These are phyloP conservation scores for Cryptosporidium sp. DNA, from an alignment of 169 alveolate species.

Conservation along the genomic window DNA sequence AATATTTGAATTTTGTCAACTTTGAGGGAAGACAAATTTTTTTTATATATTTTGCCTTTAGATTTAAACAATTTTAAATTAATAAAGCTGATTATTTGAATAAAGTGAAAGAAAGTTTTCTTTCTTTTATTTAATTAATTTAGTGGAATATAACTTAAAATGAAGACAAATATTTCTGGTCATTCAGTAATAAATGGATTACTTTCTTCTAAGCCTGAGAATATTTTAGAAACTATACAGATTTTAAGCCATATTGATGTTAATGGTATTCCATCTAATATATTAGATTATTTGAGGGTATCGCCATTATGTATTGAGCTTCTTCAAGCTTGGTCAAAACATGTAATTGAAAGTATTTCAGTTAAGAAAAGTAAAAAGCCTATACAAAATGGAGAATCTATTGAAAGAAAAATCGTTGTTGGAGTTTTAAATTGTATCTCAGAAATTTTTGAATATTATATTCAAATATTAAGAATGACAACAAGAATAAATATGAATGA, in stretches of 20 bases:
- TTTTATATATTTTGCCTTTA: no score
- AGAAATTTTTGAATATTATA: constrained; percentile 14
- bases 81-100: not conserved
- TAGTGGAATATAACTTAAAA: not conserved
- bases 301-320: constrained; percentile 55
- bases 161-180: constrained; percentile 8
- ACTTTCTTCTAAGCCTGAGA: constrained; percentile 9
- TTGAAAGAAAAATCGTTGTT: constrained; percentile 8
- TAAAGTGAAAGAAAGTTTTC: not conserved
- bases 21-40: no score
- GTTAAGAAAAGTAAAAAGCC: not conserved
- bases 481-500: not conserved
- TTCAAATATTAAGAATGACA: not conserved
- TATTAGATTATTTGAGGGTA: constrained; percentile 10
- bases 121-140: no score
- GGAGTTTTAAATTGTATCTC: constrained; percentile 37
- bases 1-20: no score
- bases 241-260: not conserved
- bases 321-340: constrained; percentile 55
- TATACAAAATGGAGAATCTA: constrained; percentile 19
- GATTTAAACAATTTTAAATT: no score
- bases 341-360: constrained; percentile 37
- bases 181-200: constrained; percentile 30
- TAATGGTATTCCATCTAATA: not conserved
- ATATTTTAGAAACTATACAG: constrained; percentile 30